Evolutionary conservation across 2,329 filamentous ascomycete genomes (phyloP).

Genomic region (Gyromitra esculenta): DNA sequence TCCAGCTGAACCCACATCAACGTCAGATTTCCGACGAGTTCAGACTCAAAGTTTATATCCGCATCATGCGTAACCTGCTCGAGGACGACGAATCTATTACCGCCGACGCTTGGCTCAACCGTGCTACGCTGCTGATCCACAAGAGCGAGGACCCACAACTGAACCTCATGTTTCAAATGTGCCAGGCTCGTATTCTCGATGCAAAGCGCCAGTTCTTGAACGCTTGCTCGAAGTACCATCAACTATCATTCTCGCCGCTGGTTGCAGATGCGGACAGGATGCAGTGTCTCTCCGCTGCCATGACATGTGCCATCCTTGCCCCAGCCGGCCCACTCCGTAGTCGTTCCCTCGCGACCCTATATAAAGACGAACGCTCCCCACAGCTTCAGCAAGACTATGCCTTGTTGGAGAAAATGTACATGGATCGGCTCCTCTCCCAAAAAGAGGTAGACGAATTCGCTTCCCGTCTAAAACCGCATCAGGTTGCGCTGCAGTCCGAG

Average conservation of each 20-base stretch:
- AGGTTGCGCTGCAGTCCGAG: constrained; percentile 87
- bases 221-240: constrained; percentile 87
- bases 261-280: constrained; percentile 89
- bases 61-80: constrained; percentile 91
- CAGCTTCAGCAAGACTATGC: constrained; percentile 77
- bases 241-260: constrained; percentile 78
- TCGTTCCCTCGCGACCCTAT: constrained; percentile 80
- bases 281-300: constrained; percentile 83
- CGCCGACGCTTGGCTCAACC: constrained; percentile 89
- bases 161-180: constrained; percentile 86
- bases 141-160: constrained; percentile 77
- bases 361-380: constrained; percentile 87
- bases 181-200: constrained; percentile 91
- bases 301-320: constrained; percentile 90
- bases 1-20: constrained; percentile 89
- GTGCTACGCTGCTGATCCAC: constrained; percentile 91
- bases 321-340: constrained; percentile 88
- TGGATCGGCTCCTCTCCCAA: constrained; percentile 82
- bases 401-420: constrained; percentile 97
- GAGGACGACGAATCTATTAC: constrained; percentile 90
- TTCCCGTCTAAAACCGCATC: constrained; percentile 80
- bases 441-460: constrained; percentile 90
- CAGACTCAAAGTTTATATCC: constrained; percentile 86
- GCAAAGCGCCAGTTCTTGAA: constrained; percentile 88
- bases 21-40: constrained; percentile 82